These are phyloP conservation scores for Citrus unshiu DNA, from an alignment of 345 rosid species.

Conservation along the genomic window DNA sequence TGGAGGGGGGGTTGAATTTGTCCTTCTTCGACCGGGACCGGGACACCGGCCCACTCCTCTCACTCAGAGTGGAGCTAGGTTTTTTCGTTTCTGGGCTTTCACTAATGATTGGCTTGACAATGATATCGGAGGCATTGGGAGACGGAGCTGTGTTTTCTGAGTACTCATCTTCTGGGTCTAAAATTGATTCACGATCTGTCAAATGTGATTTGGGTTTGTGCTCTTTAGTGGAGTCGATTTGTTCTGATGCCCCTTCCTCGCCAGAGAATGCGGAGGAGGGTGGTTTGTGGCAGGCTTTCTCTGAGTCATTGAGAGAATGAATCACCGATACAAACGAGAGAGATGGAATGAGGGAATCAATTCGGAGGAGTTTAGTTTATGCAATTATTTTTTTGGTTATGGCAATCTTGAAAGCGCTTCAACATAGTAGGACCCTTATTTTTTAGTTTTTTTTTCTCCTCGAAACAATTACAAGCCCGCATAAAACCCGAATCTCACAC, in stretches of 20 bases:
- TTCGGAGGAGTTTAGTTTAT: too few species aligned
- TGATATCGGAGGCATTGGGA: slow-evolving; percentile 19
- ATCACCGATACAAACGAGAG: too few species aligned
- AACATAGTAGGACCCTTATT: too few species aligned
- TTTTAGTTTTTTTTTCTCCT: too few species aligned
- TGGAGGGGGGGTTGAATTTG: neutral
- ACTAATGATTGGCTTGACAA: slow-evolving; percentile 20
- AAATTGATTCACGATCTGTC: slow-evolving; percentile 7
- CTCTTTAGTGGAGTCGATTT: slow-evolving; percentile 8
- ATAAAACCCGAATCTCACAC: too few species aligned
- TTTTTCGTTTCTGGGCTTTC: slow-evolving; percentile 4
- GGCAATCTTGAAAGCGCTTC: too few species aligned
- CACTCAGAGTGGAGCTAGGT: neutral
- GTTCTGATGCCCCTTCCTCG: slow-evolving; percentile 15
- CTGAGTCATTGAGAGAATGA: slow-evolving; percentile 16
- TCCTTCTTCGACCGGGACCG: slow-evolving; percentile 10
- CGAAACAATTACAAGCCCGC: too few species aligned
- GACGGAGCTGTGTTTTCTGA: slow-evolving; percentile 25
- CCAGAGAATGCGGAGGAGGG: slow-evolving; percentile 31
- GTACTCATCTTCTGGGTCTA: slow-evolving; percentile 27
- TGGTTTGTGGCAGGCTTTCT: slow-evolving; percentile 24
- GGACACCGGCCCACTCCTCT: neutral
- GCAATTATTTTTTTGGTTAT: too few species aligned
- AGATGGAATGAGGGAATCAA: too few species aligned
- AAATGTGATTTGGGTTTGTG: neutral